Percentiles rank a stretch among this genome's conserved stretches.
Evolutionary conservation across 768 basidiomycete genomes (phyloP).

Genomic region (Gloeophyllum trabeum): DNA sequence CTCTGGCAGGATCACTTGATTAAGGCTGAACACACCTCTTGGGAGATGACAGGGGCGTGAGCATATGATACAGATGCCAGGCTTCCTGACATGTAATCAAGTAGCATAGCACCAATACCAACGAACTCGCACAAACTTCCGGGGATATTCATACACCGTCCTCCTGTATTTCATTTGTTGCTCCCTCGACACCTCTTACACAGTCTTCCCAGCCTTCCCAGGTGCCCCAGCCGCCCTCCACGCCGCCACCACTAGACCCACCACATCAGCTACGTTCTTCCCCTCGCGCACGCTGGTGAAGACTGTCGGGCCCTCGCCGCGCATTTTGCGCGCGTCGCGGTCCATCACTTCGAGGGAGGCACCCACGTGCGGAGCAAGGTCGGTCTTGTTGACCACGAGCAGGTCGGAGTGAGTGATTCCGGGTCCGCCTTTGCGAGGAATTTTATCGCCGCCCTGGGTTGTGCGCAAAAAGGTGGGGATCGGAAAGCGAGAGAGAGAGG

Average conservation of each 20-base stretch:
- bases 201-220: too few relatives aligned
- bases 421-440: slow-evolving; percentile 95
- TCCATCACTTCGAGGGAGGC: slow-evolving; percentile 94
- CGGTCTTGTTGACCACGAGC: slow-evolving; percentile 94
- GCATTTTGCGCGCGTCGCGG: slow-evolving; percentile 86
- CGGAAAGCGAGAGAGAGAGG: slow-evolving; percentile 1
- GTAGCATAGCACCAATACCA: too few relatives aligned
- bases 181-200: too few relatives aligned
- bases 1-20: too few relatives aligned
- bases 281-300: slow-evolving; percentile 69
- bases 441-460: slow-evolving; percentile 97
- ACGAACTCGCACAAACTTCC: too few relatives aligned
- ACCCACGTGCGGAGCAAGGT: slow-evolving; percentile 85
- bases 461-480: too few relatives aligned
- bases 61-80: too few relatives aligned
- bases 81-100: too few relatives aligned
- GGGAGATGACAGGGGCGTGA: too few relatives aligned
- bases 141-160: too few relatives aligned
- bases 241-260: slow-evolving; percentile 74
- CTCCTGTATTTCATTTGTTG: too few relatives aligned
- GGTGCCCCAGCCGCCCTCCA: slow-evolving; percentile 80
- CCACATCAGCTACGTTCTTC: slow-evolving; percentile 73
- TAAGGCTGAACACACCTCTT: too few relatives aligned
- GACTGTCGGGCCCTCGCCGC: slow-evolving; percentile 87
- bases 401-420: slow-evolving; percentile 96